These are phyloP conservation scores for Theobroma cacao DNA, from an alignment of 345 rosid genomes.

Conservation along the genomic window DNA sequence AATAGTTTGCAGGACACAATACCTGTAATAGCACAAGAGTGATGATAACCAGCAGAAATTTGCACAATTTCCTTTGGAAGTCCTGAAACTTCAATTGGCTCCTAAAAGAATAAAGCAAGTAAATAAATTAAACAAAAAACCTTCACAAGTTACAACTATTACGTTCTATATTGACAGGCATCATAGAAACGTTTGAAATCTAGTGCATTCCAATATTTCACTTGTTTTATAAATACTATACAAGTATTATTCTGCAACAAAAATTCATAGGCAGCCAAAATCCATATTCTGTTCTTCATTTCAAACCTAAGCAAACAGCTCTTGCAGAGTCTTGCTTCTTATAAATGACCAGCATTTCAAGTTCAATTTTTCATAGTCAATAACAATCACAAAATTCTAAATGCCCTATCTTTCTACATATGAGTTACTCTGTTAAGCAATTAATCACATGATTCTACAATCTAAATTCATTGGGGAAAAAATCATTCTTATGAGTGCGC, in stretches of 20 bases:
- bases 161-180: not conserved
- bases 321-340: not conserved
- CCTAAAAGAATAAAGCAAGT: slow-evolving; percentile 42
- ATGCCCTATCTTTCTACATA: not conserved
- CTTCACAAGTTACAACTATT: not conserved
- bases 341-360: not conserved
- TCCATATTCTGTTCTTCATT: not conserved
- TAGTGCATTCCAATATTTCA: not conserved
- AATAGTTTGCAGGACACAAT: not conserved
- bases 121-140: not conserved
- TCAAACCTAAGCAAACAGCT: not conserved
- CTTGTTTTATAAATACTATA: not conserved
- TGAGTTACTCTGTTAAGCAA: not conserved
- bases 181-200: not conserved
- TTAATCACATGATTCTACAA: not conserved
- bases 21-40: slow-evolving; percentile 95
- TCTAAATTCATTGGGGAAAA: not conserved
- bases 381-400: not conserved
- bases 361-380: not conserved
- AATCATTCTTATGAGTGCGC: not conserved
- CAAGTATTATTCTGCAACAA: not conserved
- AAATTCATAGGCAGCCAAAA: not conserved
- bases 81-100: slow-evolving; percentile 71
- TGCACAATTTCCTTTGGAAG: slow-evolving; percentile 56
- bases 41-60: slow-evolving; percentile 84